Conservation (phyloP, 441 rosid genomes). For the Erysimum cheiri region DNA sequence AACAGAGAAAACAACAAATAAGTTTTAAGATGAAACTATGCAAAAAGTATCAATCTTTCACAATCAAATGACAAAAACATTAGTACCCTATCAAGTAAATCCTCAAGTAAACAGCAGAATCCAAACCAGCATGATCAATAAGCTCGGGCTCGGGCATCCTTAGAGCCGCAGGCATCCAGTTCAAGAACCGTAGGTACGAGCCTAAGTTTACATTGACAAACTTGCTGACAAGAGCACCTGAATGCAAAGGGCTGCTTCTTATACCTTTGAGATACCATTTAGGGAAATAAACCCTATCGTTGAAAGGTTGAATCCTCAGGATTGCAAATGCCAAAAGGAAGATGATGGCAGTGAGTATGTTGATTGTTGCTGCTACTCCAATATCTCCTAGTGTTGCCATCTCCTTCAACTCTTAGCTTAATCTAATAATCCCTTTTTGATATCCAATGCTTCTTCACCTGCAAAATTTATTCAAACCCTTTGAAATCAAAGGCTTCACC, state of each 20-base stretch:
- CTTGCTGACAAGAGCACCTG: slow-evolving; percentile 54
- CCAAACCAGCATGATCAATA: slow-evolving; percentile 82
- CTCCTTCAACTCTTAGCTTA: slow-evolving; percentile 8
- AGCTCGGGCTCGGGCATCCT: slow-evolving; percentile 86
- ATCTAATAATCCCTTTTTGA: slow-evolving; percentile 7
- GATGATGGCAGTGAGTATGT: slow-evolving; percentile 69
- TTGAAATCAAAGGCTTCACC: slow-evolving; percentile 15
- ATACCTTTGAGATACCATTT: slow-evolving; percentile 86
- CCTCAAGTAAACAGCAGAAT: slow-evolving; percentile 77
- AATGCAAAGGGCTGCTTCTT: slow-evolving; percentile 65
- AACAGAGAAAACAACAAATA: neutral
- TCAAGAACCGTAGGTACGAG: slow-evolving; percentile 70
- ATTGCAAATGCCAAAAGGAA: slow-evolving; percentile 83
- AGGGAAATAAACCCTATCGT: slow-evolving; percentile 82
- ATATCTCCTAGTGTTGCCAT: slow-evolving; percentile 66
- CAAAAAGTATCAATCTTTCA: slow-evolving; percentile 27
- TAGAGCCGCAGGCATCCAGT: slow-evolving; percentile 90
- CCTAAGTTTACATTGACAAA: slow-evolving; percentile 65
- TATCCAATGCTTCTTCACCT: slow-evolving; percentile 28
- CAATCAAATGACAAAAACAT: neutral
- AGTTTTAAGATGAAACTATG: neutral
- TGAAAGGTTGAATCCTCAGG: slow-evolving; percentile 77
- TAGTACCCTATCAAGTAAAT: slow-evolving; percentile 76
- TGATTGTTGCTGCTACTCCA: slow-evolving; percentile 64
- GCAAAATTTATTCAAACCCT: slow-evolving; percentile 16